phyloP scores from a whole-genome alignment of 1,284 basidiomycete species.

The Malassezia vespertilionis region DNA sequence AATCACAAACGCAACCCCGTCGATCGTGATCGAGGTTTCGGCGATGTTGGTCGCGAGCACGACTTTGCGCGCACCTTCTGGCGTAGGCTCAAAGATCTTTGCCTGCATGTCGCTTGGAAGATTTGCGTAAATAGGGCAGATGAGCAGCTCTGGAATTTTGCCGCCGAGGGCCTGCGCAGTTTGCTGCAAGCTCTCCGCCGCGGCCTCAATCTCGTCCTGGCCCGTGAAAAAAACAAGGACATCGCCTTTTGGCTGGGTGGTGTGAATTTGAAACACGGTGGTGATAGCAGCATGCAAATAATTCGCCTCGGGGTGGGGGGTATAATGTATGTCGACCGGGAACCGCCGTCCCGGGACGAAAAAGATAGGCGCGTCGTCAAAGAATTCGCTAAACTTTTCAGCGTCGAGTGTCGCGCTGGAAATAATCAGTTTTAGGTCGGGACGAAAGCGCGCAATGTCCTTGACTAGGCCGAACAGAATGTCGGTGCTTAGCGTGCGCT shows the following conservation, averaged over 20 bases:
- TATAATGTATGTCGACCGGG: slow-evolving; percentile 93
- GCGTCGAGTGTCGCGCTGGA: slow-evolving; percentile 44
- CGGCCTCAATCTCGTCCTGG: slow-evolving; percentile 97
- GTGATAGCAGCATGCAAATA: slow-evolving; percentile 97
- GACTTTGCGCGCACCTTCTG: slow-evolving; percentile 79
- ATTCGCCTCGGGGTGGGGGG: slow-evolving; percentile 53
- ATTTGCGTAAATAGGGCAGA: slow-evolving; percentile 97
- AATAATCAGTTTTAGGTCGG: slow-evolving; percentile 43
- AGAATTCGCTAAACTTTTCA: slow-evolving; percentile 45
- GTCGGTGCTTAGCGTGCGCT: slow-evolving; percentile 44
- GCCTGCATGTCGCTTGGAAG: slow-evolving; percentile 97
- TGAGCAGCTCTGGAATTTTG: slow-evolving; percentile 84
- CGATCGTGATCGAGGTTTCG: slow-evolving; percentile 46
- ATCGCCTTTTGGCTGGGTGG: slow-evolving; percentile 94
- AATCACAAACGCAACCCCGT: slow-evolving; percentile 46
- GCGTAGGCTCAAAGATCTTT: slow-evolving; percentile 98
- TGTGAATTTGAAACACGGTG: slow-evolving; percentile 97
- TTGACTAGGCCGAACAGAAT: slow-evolving; percentile 45
- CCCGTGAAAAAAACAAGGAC: slow-evolving; percentile 96
- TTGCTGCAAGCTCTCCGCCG: slow-evolving; percentile 80
- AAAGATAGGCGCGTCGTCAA: slow-evolving; percentile 46
- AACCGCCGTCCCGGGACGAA: slow-evolving; percentile 85
- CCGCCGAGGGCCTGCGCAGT: slow-evolving; percentile 87
- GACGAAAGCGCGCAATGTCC: slow-evolving; percentile 43
- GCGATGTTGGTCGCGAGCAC: slow-evolving; percentile 98